Evolutionary conservation across 495 filamentous ascomycete species (phyloP).

Genomic region (Penicillium alfredii): DNA sequence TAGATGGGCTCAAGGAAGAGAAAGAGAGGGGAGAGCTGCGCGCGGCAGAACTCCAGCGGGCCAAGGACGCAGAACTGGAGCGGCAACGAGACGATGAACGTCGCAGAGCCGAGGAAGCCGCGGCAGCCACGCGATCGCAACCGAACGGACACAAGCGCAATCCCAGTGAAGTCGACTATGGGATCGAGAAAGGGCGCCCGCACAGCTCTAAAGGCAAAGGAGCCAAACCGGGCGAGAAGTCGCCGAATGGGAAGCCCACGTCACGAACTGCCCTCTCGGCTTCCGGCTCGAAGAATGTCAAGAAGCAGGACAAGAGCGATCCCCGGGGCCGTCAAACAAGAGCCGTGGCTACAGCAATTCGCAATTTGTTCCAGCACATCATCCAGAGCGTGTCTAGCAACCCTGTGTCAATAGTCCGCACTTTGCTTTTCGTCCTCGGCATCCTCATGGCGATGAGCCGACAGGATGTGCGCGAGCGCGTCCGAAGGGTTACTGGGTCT

Average conservation of each 20-base stretch:
- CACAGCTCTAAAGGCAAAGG: slow-evolving; percentile 33
- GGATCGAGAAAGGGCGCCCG: slow-evolving; percentile 41
- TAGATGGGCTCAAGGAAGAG: slow-evolving; percentile 56
- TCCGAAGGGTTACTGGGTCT: slow-evolving; percentile 57
- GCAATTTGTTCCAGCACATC: slow-evolving; percentile 57
- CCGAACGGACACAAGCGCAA: slow-evolving; percentile 47
- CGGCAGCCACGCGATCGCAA: slow-evolving; percentile 32
- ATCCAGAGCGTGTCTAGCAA: slow-evolving; percentile 59
- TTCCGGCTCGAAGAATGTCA: slow-evolving; percentile 33
- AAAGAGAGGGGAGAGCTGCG: slow-evolving; percentile 67
- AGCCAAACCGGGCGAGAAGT: slow-evolving; percentile 25
- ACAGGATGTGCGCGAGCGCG: slow-evolving; percentile 65
- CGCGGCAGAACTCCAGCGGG: slow-evolving; percentile 53
- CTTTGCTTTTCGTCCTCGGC: slow-evolving; percentile 75
- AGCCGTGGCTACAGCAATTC: slow-evolving; percentile 45
- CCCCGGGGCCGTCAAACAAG: slow-evolving; percentile 26
- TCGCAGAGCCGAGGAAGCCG: slow-evolving; percentile 55
- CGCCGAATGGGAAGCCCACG: slow-evolving; percentile 24
- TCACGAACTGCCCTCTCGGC: slow-evolving; percentile 29
- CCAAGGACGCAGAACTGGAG: slow-evolving; percentile 58
- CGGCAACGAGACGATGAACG: slow-evolving; percentile 52
- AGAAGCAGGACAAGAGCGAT: slow-evolving; percentile 35
- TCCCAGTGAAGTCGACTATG: slow-evolving; percentile 50
- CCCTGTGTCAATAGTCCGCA: slow-evolving; percentile 66
- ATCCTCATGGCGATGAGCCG: slow-evolving; percentile 71